A percentile compares a stretch with the other conserved stretches of the same genome.
phyloP scores from a whole-genome alignment of 176 grass and related monocot species.

The Carex cristatella region DNA sequence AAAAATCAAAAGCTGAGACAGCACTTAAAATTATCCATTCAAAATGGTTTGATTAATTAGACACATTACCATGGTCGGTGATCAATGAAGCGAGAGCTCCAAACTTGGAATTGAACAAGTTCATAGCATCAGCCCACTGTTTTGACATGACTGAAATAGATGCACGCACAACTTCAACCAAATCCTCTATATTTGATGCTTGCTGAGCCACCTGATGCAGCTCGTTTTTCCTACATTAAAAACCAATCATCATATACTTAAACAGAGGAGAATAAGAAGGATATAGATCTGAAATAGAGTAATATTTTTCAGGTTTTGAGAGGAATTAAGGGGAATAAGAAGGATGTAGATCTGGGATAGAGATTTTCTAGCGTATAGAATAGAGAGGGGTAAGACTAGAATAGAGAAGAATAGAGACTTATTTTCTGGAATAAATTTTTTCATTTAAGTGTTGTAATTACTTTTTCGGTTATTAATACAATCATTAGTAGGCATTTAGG shows the following conservation, averaged over 20 bases:
- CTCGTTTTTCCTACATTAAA: conserved; percentile 73
- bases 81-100: conserved; percentile 61
- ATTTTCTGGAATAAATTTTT: no score
- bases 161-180: conserved; percentile 67
- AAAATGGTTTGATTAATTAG: conserved; percentile 18
- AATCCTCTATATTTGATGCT: conserved; percentile 97
- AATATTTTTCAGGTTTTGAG: no score
- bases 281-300: no score
- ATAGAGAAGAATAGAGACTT: no score
- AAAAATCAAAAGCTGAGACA: not conserved
- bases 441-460: no score
- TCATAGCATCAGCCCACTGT: conserved; percentile 82
- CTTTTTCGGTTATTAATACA: no score
- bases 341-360: no score
- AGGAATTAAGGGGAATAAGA: no score
- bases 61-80: conserved; percentile 57
- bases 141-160: conserved; percentile 89
- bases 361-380: no score
- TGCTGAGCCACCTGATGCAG: conserved; percentile 95
- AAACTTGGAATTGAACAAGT: conserved; percentile 81
- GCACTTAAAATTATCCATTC: not conserved
- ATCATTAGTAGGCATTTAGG: no score
- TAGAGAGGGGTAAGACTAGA: no score
- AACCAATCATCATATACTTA: conserved; percentile 15
- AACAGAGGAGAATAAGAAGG: no score